Evolutionary conservation across 2,329 filamentous ascomycete species (phyloP).

Genomic region (Fusarium burgessii): DNA sequence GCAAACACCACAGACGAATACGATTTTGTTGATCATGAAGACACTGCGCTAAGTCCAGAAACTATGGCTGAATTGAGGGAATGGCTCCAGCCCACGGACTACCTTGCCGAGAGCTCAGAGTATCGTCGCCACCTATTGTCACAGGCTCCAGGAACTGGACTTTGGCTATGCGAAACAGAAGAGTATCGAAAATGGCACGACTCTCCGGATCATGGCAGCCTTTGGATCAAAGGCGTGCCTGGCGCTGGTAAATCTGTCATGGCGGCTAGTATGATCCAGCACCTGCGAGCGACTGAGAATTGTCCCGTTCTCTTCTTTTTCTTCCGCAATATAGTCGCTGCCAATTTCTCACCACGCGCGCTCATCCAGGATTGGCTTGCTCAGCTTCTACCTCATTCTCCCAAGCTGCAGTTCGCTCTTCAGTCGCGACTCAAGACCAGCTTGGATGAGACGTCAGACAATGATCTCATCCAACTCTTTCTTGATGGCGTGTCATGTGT

Average conservation of each 20-base stretch:
- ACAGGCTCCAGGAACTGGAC: constrained; percentile 43
- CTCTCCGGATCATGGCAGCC: constrained; percentile 38
- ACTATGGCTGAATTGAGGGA: constrained; percentile 31
- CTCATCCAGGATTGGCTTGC: constrained; percentile 43
- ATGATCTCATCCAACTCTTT: constrained; percentile 39
- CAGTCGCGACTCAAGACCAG: constrained; percentile 21
- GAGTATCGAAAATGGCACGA: constrained; percentile 42
- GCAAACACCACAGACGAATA: constrained; percentile 38
- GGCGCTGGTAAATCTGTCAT: constrained; percentile 45
- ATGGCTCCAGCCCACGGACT: constrained; percentile 48
- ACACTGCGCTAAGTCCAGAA: constrained; percentile 25
- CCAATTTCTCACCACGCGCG: constrained; percentile 40
- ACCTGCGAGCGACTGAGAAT: constrained; percentile 31
- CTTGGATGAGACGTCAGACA: constrained; percentile 35
- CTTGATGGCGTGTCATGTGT: constrained; percentile 29
- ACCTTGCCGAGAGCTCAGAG: constrained; percentile 44
- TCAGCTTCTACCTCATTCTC: constrained; percentile 35
- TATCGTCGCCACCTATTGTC: constrained; percentile 43
- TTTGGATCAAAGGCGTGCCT: constrained; percentile 47
- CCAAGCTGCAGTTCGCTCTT: constrained; percentile 38
- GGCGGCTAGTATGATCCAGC: constrained; percentile 41
- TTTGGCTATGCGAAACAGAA: constrained; percentile 44
- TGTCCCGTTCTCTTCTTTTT: constrained; percentile 42
- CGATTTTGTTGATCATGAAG: constrained; percentile 33
- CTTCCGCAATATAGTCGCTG: constrained; percentile 41